Base-by-base conservation (phyloP, 305 asterid genomes). In the Fraxinus nigra region DNA sequence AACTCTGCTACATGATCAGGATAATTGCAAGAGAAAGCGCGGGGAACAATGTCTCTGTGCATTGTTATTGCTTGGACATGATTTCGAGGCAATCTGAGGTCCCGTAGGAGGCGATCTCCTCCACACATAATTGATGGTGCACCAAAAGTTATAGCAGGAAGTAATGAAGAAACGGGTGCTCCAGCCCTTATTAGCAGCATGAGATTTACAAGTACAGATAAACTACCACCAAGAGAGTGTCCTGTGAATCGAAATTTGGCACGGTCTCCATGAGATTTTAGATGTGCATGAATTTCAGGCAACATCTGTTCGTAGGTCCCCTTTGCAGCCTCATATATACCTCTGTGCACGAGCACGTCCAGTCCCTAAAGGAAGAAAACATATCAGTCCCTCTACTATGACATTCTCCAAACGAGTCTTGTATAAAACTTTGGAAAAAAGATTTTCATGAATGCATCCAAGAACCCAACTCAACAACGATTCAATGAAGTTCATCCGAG, bases 241-340 rank as follows among this genome's bases (percentile, higher is more conserved):
- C 98, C 98, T 0, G 98, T 94, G 88, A 96, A 96, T 70, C 97
- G 97, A 75, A 94, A 88, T 48, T 77, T 87, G 22, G 99, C 98
- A 63, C 81, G 85, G n/a, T 87, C 85, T 8, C 98, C 94, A 3
- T 88, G 87, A 33, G 90, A 79, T 76, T 87, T 84, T 79, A 95
- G 87, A 80, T 95, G 99, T 5, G 85, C 87, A 3, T 78, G 92
- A 40, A 96, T 85, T 88, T 94, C 97, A 20, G 98, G 98, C 87
- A 96, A 65, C 93, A 96, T 92, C 72, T 94, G 99, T 82, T 91
- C 94, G 3, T 92, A 96, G 18, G 92, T 94, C 61, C 98, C 87
- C 87, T 94, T 96, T 16, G 98, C 98, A 79, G 98, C 98, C 90
- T 96, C 98, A 30, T 96, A 96, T 83, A 94, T 96, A 79, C 99